phyloP scores from a whole-genome alignment of 495 filamentous ascomycete genomes.

The Viridothelium virens region DNA sequence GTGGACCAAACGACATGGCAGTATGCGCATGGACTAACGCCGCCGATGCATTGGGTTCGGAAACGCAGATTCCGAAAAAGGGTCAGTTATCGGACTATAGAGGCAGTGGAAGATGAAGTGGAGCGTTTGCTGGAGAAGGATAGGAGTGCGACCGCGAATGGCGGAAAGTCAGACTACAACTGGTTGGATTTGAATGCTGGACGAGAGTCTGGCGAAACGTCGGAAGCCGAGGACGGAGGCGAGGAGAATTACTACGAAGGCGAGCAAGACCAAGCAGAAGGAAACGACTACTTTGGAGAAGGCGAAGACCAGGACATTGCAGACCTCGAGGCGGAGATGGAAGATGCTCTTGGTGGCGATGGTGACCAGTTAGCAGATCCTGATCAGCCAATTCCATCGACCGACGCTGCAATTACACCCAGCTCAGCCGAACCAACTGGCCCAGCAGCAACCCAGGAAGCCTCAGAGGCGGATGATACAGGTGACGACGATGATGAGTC shows the following conservation, averaged over 20 bases:
- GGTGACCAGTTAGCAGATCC: slow-evolving; percentile 9
- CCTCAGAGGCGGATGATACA: slow-evolving; percentile 39
- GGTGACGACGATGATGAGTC: slow-evolving; percentile 38
- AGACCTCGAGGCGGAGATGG: slow-evolving; percentile 23
- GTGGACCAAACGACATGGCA: slow-evolving; percentile 57
- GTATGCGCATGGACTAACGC: slow-evolving; percentile 87
- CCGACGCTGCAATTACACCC: slow-evolving; percentile 2
- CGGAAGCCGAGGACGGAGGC: slow-evolving; percentile 49
- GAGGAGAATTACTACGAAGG: slow-evolving; percentile 42
- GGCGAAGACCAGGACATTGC: slow-evolving; percentile 16
- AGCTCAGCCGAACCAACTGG: slow-evolving; percentile 19
- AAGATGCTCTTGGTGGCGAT: slow-evolving; percentile 22
- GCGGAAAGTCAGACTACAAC: slow-evolving; percentile 46
- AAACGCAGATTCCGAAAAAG: slow-evolving; percentile 81
- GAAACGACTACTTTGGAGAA: slow-evolving; percentile 15
- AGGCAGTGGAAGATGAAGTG: slow-evolving; percentile 78
- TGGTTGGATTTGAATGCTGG: slow-evolving; percentile 53
- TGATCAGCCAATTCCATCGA: slow-evolving; percentile 13
- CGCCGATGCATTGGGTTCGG: slow-evolving; percentile 78
- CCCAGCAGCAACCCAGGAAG: slow-evolving; percentile 17
- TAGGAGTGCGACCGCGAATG: slow-evolving; percentile 42
- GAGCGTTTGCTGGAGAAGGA: slow-evolving; percentile 68
- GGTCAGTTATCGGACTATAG: slow-evolving; percentile 73
- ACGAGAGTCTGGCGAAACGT: slow-evolving; percentile 34
- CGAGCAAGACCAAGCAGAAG: slow-evolving; percentile 34